A percentile compares a stretch with the other conserved stretches of the same genome.
Evolutionary conservation across 2,329 filamentous ascomycete genomes (phyloP).

Genomic region (Fusarium sp.): DNA sequence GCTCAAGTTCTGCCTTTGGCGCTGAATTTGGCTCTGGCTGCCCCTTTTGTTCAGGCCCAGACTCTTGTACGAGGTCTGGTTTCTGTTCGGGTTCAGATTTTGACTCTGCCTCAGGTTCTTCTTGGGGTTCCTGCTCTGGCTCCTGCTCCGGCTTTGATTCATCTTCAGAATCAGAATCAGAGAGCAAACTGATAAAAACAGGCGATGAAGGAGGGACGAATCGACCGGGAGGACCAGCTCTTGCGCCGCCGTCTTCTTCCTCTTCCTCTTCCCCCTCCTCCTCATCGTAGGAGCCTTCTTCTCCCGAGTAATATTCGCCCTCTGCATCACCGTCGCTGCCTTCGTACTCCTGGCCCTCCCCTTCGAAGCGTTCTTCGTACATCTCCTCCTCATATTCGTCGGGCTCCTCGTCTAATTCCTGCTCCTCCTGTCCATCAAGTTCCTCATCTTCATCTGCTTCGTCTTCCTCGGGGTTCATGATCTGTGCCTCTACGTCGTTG

Average conservation of each 20-base stretch:
- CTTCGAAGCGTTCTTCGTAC: conserved; percentile 34
- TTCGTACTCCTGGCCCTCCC: conserved; percentile 31
- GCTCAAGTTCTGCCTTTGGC: neutral
- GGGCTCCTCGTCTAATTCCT: conserved; percentile 23
- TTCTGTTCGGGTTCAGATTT: neutral
- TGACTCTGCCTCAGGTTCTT: neutral
- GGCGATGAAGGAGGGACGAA: conserved; percentile 44
- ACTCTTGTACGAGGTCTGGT: neutral
- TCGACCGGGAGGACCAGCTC: conserved; percentile 18
- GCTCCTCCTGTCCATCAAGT: conserved; percentile 35
- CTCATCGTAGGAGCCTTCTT: conserved; percentile 42
- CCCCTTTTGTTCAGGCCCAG: neutral
- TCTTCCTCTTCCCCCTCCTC: conserved; percentile 34
- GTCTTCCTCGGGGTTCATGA: conserved; percentile 34
- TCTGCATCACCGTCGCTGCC: conserved; percentile 46
- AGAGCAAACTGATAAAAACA: conserved; percentile 59
- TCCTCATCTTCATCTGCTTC: conserved; percentile 43
- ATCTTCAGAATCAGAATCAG: conserved; percentile 58
- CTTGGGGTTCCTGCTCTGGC: neutral
- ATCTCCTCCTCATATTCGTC: conserved; percentile 40
- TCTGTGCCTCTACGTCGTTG: conserved; percentile 37
- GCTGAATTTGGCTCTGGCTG: neutral
- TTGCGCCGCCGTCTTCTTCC: conserved; percentile 24
- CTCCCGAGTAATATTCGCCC: conserved; percentile 41
- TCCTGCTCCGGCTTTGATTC: conserved; percentile 30